phyloP scores from a whole-genome alignment of 2,329 filamentous ascomycete genomes.

The Fusarium incarnatum region DNA sequence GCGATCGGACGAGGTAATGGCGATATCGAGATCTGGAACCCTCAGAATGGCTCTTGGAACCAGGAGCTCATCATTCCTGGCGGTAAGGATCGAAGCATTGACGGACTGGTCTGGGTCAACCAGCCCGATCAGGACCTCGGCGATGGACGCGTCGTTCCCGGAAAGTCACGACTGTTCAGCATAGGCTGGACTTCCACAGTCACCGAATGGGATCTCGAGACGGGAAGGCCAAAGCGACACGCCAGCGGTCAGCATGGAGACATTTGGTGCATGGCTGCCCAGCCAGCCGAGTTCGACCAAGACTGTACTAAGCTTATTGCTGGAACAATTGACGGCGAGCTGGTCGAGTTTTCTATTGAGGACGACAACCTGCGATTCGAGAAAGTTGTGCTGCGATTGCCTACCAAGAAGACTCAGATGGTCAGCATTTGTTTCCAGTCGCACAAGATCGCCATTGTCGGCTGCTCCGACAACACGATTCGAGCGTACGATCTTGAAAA shows the following conservation, averaged over 20 bases:
- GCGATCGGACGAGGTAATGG: slow-evolving; percentile 94
- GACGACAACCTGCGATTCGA: slow-evolving; percentile 86
- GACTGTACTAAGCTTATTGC: slow-evolving; percentile 74
- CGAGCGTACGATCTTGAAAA: slow-evolving; percentile 88
- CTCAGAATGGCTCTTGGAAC: slow-evolving; percentile 82
- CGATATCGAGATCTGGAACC: slow-evolving; percentile 98
- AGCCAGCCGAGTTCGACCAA: slow-evolving; percentile 66
- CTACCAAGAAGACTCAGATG: slow-evolving; percentile 87
- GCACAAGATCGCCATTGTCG: slow-evolving; percentile 83
- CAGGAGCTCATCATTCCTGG: slow-evolving; percentile 89
- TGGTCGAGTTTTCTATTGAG: slow-evolving; percentile 87
- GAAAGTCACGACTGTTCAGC: slow-evolving; percentile 89
- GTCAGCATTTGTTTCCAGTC: slow-evolving; percentile 93
- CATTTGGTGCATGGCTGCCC: slow-evolving; percentile 94
- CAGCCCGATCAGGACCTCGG: slow-evolving; percentile 79
- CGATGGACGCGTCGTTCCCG: slow-evolving; percentile 71
- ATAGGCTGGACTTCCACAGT: slow-evolving; percentile 93
- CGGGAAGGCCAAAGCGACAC: slow-evolving; percentile 80
- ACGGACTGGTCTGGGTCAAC: slow-evolving; percentile 91
- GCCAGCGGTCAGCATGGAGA: slow-evolving; percentile 94
- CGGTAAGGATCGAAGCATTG: slow-evolving; percentile 86
- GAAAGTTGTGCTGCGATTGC: slow-evolving; percentile 78
- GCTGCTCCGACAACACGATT: slow-evolving; percentile 97
- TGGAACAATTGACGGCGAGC: slow-evolving; percentile 90
- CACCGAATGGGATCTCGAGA: slow-evolving; percentile 93